Base-by-base conservation (phyloP, 345 rosid species). In the Citrus medica region DNA sequence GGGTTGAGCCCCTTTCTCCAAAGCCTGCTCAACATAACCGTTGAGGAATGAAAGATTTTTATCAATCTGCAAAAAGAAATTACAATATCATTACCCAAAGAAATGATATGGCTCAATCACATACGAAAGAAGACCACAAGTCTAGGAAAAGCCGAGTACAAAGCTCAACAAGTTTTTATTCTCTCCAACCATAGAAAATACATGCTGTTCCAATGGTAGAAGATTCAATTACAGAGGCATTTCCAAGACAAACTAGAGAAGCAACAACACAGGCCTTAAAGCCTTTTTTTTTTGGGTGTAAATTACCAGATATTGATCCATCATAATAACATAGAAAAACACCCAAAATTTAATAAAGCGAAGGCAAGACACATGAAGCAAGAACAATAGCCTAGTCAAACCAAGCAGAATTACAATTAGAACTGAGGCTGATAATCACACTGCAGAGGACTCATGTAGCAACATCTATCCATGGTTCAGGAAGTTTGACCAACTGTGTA, bases 1-100 rank as follows among this genome's bases (percentile, higher is more conserved):
- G 27, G 95, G 92, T 82, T 89, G 92, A 51, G 94, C 91, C 67
- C 99, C 99, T 71, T 83, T 90, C 81, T 92, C 92, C 8, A 96
- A 70, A 33, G 98, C 81, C 76, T 88, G 86, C 84, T 92, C 89
- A 69, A 96, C 90, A 73, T 87, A 92, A 62, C 85, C 83, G 80
- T 89, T 79, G 70, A 96, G 98, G 82, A 96, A 94, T 33, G 97
- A 86, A 70, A 96, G 93, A 53, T 77, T 86, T 84, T 83, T 89
- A 78, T 96, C 99, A 65, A 92, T 89, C 99, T 96, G 93, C 87
- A 85, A 82, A 61, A 22, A 73, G 64, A 40, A 70, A 27, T 28
- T 64, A 66, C 30, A 58, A 32, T 7, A 48, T 51, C 48, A 67
- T 27, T 53, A 58, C 35, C 73, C 24, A 61, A 51, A 70, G 4